Conservation (phyloP, 2,329 filamentous ascomycete genomes). For the Diaporthe citriasiana region DNA sequence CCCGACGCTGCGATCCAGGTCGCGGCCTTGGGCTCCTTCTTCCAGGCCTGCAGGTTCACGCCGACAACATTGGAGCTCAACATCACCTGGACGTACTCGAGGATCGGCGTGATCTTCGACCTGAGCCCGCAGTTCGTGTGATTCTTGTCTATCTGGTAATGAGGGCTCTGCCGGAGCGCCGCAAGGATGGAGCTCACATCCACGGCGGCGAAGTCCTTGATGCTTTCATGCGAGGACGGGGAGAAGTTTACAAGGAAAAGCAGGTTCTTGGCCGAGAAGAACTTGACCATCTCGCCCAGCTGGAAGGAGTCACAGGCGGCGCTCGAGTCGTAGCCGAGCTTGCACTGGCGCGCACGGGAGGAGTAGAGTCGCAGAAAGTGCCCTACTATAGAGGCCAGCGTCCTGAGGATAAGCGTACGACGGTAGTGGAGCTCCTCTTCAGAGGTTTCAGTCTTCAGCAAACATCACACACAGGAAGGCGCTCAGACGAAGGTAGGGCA, state of each 20-base stretch:
- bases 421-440: constrained; percentile 66
- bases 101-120: constrained; percentile 73
- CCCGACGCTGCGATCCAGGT: constrained; percentile 54
- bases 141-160: constrained; percentile 81
- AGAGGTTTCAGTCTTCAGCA: constrained; percentile 55
- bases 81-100: constrained; percentile 75
- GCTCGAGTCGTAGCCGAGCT: constrained; percentile 80
- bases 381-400: constrained; percentile 76
- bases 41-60: constrained; percentile 63
- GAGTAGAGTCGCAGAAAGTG: constrained; percentile 79
- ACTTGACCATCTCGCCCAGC: constrained; percentile 82
- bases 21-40: constrained; percentile 53
- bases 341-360: constrained; percentile 76
- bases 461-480: constrained; percentile 42
- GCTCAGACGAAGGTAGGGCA: neutral
- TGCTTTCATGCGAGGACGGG: constrained; percentile 59
- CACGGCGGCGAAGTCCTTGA: constrained; percentile 67
- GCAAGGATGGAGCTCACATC: constrained; percentile 73
- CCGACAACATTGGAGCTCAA: constrained; percentile 62
- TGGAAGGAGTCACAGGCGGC: constrained; percentile 83
- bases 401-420: constrained; percentile 76
- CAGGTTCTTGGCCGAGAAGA: constrained; percentile 73
- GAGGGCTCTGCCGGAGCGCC: constrained; percentile 74
- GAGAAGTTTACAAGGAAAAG: constrained; percentile 70
- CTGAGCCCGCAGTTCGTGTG: constrained; percentile 81